Conservation (phyloP, 2,329 filamentous ascomycete species). For the Chaetothyriales sp. region DNA sequence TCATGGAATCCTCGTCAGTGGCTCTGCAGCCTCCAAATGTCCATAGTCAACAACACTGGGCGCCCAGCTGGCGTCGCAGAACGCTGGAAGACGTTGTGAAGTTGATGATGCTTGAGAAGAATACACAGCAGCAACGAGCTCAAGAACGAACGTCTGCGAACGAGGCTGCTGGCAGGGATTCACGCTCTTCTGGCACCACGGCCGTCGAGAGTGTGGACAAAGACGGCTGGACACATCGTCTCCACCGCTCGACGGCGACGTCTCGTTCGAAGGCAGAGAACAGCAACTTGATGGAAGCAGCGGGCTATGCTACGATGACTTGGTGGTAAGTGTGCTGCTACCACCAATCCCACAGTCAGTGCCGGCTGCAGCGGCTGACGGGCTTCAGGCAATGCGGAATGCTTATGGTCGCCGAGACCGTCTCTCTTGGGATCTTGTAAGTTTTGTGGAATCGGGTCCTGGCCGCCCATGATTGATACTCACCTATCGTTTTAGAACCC, state of each 20-base stretch:
- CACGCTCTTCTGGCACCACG: not conserved
- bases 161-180: not conserved
- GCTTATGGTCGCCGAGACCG: constrained; percentile 47
- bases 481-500: constrained; percentile 20
- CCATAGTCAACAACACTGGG: constrained; percentile 49
- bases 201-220: not conserved
- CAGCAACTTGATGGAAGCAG: not conserved
- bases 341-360: not conserved
- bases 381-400: constrained; percentile 28
- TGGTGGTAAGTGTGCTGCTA: not conserved
- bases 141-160: not conserved
- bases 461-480: not conserved
- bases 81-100: not conserved
- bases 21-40: not conserved
- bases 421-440: constrained; percentile 41
- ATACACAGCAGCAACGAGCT: not conserved
- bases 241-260: not conserved
- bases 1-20: not conserved
- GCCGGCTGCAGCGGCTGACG: not conserved
- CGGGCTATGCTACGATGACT: not conserved
- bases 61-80: not conserved
- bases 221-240: not conserved
- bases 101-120: not conserved
- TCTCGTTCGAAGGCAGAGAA: not conserved
- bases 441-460: not conserved